phyloP scores from a whole-genome alignment of 768 basidiomycete genomes.

The Leccinum barrowsii region DNA sequence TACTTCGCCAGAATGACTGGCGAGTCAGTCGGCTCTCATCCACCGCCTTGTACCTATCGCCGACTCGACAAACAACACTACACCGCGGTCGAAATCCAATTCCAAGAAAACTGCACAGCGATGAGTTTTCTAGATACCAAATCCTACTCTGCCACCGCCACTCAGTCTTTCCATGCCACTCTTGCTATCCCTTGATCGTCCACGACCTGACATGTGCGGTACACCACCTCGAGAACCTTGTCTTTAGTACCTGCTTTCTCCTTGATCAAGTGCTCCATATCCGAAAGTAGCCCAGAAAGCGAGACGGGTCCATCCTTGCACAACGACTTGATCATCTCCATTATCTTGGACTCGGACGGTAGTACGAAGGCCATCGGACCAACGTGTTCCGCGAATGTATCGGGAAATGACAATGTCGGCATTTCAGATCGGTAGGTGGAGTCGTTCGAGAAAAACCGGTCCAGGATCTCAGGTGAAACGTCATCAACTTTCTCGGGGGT shows the following conservation, averaged over 20 bases:
- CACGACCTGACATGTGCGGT: conserved; percentile 60
- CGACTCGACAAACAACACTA: conserved; percentile 1
- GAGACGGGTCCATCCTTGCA: conserved; percentile 40
- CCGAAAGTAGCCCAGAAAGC: conserved; percentile 20
- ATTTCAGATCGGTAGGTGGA: conserved; percentile 46
- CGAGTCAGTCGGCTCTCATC: background rate
- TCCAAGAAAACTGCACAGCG: background rate
- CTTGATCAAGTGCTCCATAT: conserved; percentile 21
- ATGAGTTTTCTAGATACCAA: background rate
- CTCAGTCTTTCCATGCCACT: conserved; percentile 22
- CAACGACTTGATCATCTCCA: conserved; percentile 46
- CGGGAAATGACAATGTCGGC: conserved; percentile 44
- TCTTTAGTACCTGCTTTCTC: conserved; percentile 60
- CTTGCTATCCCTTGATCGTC: conserved; percentile 41
- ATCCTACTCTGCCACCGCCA: conserved; percentile 16
- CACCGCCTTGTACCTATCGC: conserved; percentile 1
- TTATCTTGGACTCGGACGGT: conserved; percentile 76
- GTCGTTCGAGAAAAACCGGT: conserved; percentile 62
- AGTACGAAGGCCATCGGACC: conserved; percentile 48
- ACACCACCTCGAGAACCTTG: conserved; percentile 75
- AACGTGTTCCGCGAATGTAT: conserved; percentile 27
- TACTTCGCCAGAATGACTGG: background rate
- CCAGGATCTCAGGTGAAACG: conserved; percentile 54
- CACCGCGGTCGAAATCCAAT: background rate
- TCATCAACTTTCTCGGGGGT: conserved; percentile 58